These are phyloP conservation scores for Triticum monococcum DNA, from an alignment of 176 grass and related monocot species.

Conservation along the genomic window DNA sequence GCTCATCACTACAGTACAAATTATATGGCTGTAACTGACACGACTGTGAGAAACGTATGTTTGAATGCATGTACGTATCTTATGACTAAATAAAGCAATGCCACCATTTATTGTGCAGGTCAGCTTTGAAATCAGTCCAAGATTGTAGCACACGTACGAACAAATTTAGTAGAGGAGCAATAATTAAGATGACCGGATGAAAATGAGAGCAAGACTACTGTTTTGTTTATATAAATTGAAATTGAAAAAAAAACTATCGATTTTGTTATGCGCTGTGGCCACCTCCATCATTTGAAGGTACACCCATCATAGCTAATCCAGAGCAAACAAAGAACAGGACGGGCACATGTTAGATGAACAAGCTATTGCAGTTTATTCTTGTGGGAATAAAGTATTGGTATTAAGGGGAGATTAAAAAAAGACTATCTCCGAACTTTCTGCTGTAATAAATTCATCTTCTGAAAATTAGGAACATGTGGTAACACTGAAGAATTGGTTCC, in stretches of 20 bases:
- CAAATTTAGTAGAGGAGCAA: not conserved
- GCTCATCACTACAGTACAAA: not conserved
- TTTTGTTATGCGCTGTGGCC: not conserved
- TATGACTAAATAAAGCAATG: not conserved
- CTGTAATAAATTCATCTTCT: not conserved
- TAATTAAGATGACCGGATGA: not conserved
- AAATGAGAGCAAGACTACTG: not conserved
- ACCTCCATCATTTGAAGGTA: not conserved
- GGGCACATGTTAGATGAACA: not conserved
- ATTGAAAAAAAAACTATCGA: not conserved
- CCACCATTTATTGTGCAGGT: not conserved
- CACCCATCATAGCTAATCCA: not conserved
- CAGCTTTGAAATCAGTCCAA: not conserved
- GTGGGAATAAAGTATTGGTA: not conserved
- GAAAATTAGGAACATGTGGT: not conserved
- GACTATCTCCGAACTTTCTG: not conserved
- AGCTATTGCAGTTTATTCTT: slow-evolving; percentile 2
- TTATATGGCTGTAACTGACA: not conserved
- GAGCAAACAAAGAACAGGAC: not conserved
- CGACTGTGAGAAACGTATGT: not conserved
- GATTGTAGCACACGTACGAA: not conserved
- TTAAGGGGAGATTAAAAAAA: not conserved
- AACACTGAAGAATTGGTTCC: not conserved
- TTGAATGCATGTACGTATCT: not conserved
- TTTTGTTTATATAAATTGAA: not conserved